A percentile compares a stretch with the other conserved stretches of the same genome.
phyloP scores from a whole-genome alignment of 192 early-diverging fungal genomes.

The Coemansia furcata region DNA sequence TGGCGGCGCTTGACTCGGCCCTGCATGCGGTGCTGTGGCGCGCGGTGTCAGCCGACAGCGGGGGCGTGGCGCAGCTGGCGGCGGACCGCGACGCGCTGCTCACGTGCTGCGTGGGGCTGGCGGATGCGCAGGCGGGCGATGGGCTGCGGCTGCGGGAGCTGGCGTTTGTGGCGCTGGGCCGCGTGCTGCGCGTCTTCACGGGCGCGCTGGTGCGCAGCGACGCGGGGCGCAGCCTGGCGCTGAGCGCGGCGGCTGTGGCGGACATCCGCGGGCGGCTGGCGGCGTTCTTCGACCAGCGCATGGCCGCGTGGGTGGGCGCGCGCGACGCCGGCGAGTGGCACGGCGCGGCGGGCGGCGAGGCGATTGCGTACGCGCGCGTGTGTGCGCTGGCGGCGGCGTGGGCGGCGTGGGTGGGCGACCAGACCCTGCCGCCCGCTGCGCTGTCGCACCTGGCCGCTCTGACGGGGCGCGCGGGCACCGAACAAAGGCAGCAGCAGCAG shows the following conservation, averaged over 20 bases:
- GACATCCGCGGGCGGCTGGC: constrained; percentile 11
- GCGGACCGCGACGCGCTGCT: constrained; percentile 28
- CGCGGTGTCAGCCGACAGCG: background rate
- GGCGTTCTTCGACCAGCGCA: constrained; percentile 16
- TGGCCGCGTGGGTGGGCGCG: constrained; percentile 12
- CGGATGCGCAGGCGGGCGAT: background rate
- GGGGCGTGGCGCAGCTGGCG: constrained; percentile 1
- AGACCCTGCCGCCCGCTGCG: constrained; percentile 7
- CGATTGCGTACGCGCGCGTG: constrained; percentile 35
- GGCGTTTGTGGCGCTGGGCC: constrained; percentile 39
- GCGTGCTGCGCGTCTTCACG: constrained; percentile 25
- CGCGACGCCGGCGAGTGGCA: background rate
- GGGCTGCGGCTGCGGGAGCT: constrained; percentile 31
- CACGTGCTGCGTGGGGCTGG: constrained; percentile 19
- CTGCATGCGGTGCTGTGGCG: constrained; percentile 45
- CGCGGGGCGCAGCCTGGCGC: constrained; percentile 10
- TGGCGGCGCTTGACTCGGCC: constrained; percentile 32
- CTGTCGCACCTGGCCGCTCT: constrained; percentile 17
- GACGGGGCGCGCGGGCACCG: constrained; percentile 20
- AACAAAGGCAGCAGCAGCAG: too few species aligned
- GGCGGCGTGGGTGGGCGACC: constrained; percentile 44
- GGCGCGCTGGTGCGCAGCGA: constrained; percentile 16
- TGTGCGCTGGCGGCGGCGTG: constrained; percentile 35
- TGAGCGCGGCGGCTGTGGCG: background rate
- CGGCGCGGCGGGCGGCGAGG: constrained; percentile 25